Base-by-base conservation (phyloP, 345 rosid genomes). In the Salix brachista region DNA sequence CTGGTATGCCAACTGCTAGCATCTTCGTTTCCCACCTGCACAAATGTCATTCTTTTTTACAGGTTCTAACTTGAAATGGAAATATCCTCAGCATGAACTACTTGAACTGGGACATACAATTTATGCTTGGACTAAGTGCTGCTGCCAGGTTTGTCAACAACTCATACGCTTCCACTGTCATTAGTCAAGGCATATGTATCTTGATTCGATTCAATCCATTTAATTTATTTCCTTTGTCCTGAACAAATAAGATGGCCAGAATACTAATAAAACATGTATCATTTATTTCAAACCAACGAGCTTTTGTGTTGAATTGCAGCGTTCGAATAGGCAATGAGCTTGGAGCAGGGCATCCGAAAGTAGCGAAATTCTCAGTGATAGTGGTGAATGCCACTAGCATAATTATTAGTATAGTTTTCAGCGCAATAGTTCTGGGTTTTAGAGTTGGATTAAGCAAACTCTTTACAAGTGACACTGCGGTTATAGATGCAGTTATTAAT, bases 301-400 rank as follows among this genome's bases (percentile, higher is more conserved):
- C 10, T 3, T 13, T n/a, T 23, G 26, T 4, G 62, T 58, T 58
- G 14, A 58, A 10, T 68, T 75, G 78, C 87, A 92, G 98, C 58
- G 88, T 93, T 67, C 89, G 97, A 60, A 92, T 96, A 64, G 82
- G 98, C 67, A 93, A 96, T 26, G 99, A 96, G 88, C 91, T 96
- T 2, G 98, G 99, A 73, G 97, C 96, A 10, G 96, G 89, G 1
- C 90, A 92, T 77, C 90, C 97, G 32, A 76, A 80, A 66, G 94
- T 91, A 1, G 91, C 99, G 18, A 96, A 84, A 74, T 81, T 93
- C 44, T 85, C 98, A 7, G 98, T 93, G 21, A 17, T 90, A 3
- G 95, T 96, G n/a, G 97, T 91, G 68, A 93, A 78, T 67, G 80
- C 54, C 16, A 90, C 93, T 10, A 90, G 93, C 78, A 72, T 91